These are phyloP conservation scores for Lactarius hengduanensis DNA, from an alignment of 768 basidiomycete genomes.

Conservation along the genomic window DNA sequence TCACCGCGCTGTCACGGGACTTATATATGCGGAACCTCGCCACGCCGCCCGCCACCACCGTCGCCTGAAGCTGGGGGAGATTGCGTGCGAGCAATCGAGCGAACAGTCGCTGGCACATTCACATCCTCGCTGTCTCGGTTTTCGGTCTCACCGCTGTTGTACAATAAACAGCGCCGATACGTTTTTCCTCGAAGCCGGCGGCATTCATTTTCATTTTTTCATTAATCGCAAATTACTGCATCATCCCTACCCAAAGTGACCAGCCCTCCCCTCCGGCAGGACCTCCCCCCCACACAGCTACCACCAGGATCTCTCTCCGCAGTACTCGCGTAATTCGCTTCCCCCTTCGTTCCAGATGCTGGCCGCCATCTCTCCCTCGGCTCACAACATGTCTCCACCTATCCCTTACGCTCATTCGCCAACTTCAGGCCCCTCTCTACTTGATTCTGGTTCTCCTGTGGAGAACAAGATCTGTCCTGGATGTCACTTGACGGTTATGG, in stretches of 20 bases:
- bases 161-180: not conserved
- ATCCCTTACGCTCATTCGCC: constrained; percentile 20
- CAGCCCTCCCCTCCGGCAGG: not conserved
- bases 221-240: not conserved
- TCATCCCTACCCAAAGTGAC: constrained; percentile 14
- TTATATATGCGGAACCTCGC: not conserved
- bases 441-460: constrained; percentile 26
- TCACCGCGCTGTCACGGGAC: constrained; percentile 22
- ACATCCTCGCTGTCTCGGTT: not conserved
- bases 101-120: not conserved
- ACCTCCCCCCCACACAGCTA: not conserved
- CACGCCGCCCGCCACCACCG: not conserved
- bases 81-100: not conserved
- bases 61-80: not conserved
- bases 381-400: constrained; percentile 20
- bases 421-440: constrained; percentile 3
- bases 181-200: not conserved
- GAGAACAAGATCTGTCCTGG: constrained; percentile 75
- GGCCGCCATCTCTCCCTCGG: constrained; percentile 18
- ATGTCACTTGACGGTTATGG: constrained; percentile 77
- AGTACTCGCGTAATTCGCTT: not conserved
- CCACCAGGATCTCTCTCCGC: not conserved
- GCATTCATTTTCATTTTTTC: not conserved
- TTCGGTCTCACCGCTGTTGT: not conserved
- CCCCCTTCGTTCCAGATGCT: constrained; percentile 15